Conservation (phyloP, 345 rosid species). For the Sisymbrium irio region DNA sequence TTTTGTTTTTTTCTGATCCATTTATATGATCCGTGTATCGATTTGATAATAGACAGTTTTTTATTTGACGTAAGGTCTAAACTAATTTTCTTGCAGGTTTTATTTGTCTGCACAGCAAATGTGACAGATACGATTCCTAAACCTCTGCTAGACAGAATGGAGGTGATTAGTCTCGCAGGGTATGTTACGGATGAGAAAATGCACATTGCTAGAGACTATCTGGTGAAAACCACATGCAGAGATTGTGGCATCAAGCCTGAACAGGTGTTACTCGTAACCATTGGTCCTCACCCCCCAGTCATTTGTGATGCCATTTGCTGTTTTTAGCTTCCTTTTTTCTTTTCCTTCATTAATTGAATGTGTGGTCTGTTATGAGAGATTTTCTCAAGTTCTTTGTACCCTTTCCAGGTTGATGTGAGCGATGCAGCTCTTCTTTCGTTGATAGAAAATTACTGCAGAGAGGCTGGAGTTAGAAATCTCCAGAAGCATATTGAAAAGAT, state of each 20-base stretch:
- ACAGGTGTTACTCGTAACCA: not conserved
- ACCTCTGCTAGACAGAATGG: not conserved
- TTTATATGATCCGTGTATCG: not conserved
- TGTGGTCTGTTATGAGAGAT: not conserved
- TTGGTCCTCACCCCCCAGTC: not conserved
- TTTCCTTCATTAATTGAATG: no score
- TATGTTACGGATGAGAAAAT: not conserved
- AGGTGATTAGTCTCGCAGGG: not conserved
- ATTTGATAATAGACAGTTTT: not conserved
- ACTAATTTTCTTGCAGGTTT: not conserved
- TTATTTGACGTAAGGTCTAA: not conserved
- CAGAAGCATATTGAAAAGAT: constrained; percentile 58
- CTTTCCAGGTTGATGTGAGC: not conserved
- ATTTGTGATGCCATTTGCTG: not conserved
- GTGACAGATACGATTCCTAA: not conserved
- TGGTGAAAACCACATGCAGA: not conserved
- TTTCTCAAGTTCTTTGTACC: not conserved
- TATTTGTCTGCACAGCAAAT: constrained; percentile 6
- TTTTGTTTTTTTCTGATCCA: no score
- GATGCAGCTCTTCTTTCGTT: not conserved
- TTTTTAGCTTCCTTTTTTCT: not conserved
- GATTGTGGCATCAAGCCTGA: constrained; percentile 6
- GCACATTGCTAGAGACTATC: not conserved
- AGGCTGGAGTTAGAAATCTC: not conserved
- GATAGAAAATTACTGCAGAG: constrained; percentile 4